Base-by-base conservation (phyloP, 2,329 filamentous ascomycete species). In the Fusarium pseudocircinatum region DNA sequence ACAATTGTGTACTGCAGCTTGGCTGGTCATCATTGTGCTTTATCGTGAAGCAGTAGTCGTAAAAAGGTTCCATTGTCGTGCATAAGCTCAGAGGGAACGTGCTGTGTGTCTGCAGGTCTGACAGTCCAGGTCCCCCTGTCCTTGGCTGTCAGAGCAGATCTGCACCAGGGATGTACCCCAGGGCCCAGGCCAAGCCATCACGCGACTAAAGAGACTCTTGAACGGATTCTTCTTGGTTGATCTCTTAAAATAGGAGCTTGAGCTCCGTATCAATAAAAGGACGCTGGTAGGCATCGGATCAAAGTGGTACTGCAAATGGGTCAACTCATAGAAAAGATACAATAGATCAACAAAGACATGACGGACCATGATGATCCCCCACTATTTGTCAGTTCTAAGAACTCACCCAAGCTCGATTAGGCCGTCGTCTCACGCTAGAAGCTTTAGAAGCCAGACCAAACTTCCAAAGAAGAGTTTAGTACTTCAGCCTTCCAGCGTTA, bases 371-470 rank as follows among this genome's bases (percentile, higher is more conserved):
- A 39, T 12, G 40, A 53, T 66, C 64, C 64, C 72, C 70, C 58
- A 65, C 67, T 49, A 60, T 69, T 60, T 67, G 57, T 57, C 70
- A 47, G 49, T 53, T 39, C 20, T 16, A 24, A 22, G 36, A 30
- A 46, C 37, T 37, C 13, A 26, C 42, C 65, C 60, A 62, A 69
- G 26, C 65, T 70, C 47, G 50, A 69, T 68, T 63, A 18, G 70
- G 58, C 26, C 16, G n/a, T 34, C 20, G 50, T 71, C 69, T 67
- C 46, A 56, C 76, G 76, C 76, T 78, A 78, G 76, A 77, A 78
- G 49, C 69, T 73, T 67, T 60, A 26, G 65, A 75, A 74, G 40
- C 22, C 30, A 44, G 28, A 32, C 57, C 20, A n/a, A 15, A n/a
- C 57, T 71, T 64, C 67, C 39, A 6, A 6, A 75, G 47, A 73